A percentile compares a stretch with the other conserved stretches of the same genome.
These are phyloP conservation scores for Leptomonas seymouri DNA, from an alignment of 208 protist species.

Conservation along the genomic window DNA sequence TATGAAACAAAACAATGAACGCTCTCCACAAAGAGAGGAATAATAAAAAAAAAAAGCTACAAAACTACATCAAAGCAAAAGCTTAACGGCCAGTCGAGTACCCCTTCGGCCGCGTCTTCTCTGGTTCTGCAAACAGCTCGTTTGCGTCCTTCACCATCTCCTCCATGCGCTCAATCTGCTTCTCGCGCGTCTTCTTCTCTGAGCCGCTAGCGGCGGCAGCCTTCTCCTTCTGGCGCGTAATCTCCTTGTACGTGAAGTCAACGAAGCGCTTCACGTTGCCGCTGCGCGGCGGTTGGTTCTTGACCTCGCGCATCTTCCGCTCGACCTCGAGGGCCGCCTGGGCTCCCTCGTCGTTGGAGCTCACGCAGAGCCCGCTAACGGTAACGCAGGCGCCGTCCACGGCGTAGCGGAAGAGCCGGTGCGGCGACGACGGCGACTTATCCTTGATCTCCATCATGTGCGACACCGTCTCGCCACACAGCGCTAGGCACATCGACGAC, in stretches of 20 bases:
- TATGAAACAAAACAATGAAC: no score
- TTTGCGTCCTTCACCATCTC: conserved; percentile 71
- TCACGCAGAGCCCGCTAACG: conserved; percentile 50
- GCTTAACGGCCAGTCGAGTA: conserved; percentile 47
- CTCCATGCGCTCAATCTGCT: conserved; percentile 63
- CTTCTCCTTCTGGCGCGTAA: conserved; percentile 72
- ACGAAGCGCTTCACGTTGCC: conserved; percentile 78
- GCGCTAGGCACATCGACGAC: conserved; percentile 68
- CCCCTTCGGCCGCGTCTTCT: conserved; percentile 57
- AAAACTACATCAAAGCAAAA: not conserved
- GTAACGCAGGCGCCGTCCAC: conserved; percentile 69
- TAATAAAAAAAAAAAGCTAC: not conserved
- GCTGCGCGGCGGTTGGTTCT: conserved; percentile 75
- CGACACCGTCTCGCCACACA: conserved; percentile 49
- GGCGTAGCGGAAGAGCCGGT: conserved; percentile 77
- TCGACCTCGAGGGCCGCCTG: conserved; percentile 50
- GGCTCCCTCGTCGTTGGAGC: conserved; percentile 37
- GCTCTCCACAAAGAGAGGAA: not conserved
- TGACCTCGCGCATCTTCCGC: conserved; percentile 80
- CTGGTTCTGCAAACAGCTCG: conserved; percentile 58
- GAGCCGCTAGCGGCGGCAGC: conserved; percentile 30
- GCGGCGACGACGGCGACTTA: conserved; percentile 51
- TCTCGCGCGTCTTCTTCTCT: conserved; percentile 54
- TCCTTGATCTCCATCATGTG: conserved; percentile 69
- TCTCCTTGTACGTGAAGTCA: conserved; percentile 76